Base-by-base conservation (phyloP, 345 rosid species). In the Jatropha curcas region DNA sequence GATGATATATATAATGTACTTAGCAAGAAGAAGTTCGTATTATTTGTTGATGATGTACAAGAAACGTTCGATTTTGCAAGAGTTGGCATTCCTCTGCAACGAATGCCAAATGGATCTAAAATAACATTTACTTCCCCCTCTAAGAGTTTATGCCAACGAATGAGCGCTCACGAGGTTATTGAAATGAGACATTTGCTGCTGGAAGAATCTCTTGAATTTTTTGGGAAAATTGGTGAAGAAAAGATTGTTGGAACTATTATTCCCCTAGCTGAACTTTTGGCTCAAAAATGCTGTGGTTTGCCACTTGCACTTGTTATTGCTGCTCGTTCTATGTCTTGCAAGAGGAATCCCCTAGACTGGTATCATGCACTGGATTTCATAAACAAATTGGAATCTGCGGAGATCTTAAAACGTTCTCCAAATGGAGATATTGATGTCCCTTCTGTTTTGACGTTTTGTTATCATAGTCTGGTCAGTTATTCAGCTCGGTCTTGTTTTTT, bases 251-350 rank as follows among this genome's bases (percentile, higher is more conserved):
- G 56, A 14, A 31, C 1, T 1, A 65, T 65, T 30, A 20, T 13
- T 41, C 51, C 14, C 14, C 28, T 67, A 20, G 78, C 78, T 5
- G 37, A 59, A 35, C 20, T 3, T 2, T 19, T 74, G 20, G 73
- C 39, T 16, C 25, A 20, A 33, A 57, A 56, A 34, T 74, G 78
- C 60, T 33, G 34, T 12, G 64, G 67, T 16, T 61, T 74, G 60
- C 79, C 79, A 4, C 70, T 76, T 4, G 79, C 74, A 30, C 69
- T 76, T 5, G 16, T 70, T 37, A 64, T 65, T 12, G 51, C 63
- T 27, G 74, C 74, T 14, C 70, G 71, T 51, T 59, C 65, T 34
- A 69, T 76, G 74, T 43, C 65, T 22, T 24, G 50, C 60, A 65
- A 28, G 60, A 65, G 17, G 39, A 65, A 34, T 2, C 67, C 46